Conservation (phyloP, 768 basidiomycete species). For the Hortiboletus campestris region DNA sequence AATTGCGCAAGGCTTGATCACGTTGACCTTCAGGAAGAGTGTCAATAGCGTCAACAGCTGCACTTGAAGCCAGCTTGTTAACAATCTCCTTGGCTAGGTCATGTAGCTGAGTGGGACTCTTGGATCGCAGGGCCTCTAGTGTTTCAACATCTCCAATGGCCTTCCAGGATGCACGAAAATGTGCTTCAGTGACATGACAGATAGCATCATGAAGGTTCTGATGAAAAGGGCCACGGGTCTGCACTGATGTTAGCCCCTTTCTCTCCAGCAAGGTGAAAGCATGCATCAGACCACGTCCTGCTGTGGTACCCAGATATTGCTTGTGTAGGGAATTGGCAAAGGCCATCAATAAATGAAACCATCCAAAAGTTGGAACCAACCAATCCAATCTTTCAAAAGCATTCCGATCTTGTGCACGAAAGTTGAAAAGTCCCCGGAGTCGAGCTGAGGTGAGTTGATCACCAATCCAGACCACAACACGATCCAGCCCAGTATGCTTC, state of each 20-base stretch:
- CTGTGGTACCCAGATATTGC: slow-evolving; percentile 10
- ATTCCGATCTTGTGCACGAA: background rate
- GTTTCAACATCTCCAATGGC: slow-evolving; percentile 20
- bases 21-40: slow-evolving; percentile 8
- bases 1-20: slow-evolving; percentile 29
- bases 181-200: slow-evolving; percentile 37
- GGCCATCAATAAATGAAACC: too few relatives aligned
- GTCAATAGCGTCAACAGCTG: background rate
- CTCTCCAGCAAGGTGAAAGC: slow-evolving; percentile 21
- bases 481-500: too few relatives aligned
- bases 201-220: slow-evolving; percentile 33
- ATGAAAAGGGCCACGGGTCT: slow-evolving; percentile 20
- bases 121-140: slow-evolving; percentile 24
- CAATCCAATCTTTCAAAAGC: background rate
- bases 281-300: slow-evolving; percentile 16
- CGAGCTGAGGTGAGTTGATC: background rate
- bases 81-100: background rate
- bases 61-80: background rate
- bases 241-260: slow-evolving; percentile 5
- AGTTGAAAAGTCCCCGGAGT: background rate
- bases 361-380: too few relatives aligned
- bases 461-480: background rate
- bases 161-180: slow-evolving; percentile 36
- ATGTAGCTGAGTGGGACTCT: background rate
- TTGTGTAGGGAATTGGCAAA: too few relatives aligned